These are phyloP conservation scores for Rhazya stricta DNA, from an alignment of 257 asterid genomes.

Conservation along the genomic window DNA sequence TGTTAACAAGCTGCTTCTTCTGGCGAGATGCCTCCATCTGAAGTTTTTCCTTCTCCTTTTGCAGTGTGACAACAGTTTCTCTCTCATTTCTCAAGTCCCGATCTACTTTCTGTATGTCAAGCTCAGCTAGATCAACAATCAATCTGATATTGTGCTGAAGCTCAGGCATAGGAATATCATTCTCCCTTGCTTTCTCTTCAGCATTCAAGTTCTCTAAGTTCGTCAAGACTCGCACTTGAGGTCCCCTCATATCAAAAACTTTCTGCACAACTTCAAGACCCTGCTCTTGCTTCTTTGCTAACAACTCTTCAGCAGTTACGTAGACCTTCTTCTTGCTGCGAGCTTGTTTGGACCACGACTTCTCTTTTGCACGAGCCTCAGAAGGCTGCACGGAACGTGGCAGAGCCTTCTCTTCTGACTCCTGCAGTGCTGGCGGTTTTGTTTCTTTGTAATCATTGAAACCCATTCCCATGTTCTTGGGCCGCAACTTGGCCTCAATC, in stretches of 20 bases:
- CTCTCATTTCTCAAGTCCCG: conserved; percentile 79
- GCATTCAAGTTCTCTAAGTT: conserved; percentile 82
- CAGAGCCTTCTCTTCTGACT: conserved; percentile 37
- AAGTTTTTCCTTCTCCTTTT: conserved; percentile 72
- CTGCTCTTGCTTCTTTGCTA: conserved; percentile 72
- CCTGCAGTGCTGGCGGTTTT: conserved; percentile 38
- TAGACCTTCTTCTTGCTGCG: conserved; percentile 50
- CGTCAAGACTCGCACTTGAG: conserved; percentile 87
- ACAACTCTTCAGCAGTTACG: conserved; percentile 67
- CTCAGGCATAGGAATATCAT: conserved; percentile 85
- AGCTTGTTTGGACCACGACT: conserved; percentile 74
- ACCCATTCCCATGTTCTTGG: conserved; percentile 92
- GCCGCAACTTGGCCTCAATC: conserved; percentile 69
- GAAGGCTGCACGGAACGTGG: conserved; percentile 34
- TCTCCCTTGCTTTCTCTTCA: conserved; percentile 69
- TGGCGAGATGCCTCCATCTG: conserved; percentile 54
- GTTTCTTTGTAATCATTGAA: conserved; percentile 74
- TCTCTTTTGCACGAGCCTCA: conserved; percentile 44
- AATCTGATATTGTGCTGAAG: conserved; percentile 78
- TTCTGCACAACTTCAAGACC: conserved; percentile 74
- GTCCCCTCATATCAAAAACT: conserved; percentile 94
- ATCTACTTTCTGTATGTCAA: conserved; percentile 74
- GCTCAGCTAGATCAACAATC: conserved; percentile 69
- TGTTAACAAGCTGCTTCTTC: conserved; percentile 59
- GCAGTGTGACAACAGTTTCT: conserved; percentile 78